phyloP scores from a whole-genome alignment of 176 grass and related monocot genomes.

The Miscanthus lutarioriparius region DNA sequence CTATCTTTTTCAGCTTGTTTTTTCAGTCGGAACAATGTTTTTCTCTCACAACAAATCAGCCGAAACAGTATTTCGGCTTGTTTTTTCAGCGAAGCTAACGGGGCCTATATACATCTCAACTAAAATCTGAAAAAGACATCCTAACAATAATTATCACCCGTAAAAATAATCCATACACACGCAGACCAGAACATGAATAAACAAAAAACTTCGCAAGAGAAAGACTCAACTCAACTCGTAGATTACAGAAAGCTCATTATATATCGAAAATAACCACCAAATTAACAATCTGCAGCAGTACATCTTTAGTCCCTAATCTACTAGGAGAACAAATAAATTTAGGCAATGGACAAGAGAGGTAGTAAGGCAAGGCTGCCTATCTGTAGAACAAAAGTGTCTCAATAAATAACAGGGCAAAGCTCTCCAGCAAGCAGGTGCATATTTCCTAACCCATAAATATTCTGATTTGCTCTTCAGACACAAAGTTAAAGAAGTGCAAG shows the following conservation, averaged over 20 bases:
- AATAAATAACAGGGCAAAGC: slow-evolving; percentile 51
- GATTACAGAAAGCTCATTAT: slow-evolving; percentile 56
- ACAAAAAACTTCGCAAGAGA: background rate
- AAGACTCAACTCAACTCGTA: background rate
- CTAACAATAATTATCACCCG: background rate
- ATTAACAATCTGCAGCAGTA: slow-evolving; percentile 40
- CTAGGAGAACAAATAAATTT: slow-evolving; percentile 56
- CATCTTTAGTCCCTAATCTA: slow-evolving; percentile 55
- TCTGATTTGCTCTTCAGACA: slow-evolving; percentile 38
- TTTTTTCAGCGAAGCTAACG: too few species aligned
- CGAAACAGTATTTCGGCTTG: too few species aligned
- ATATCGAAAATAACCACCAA: slow-evolving; percentile 45
- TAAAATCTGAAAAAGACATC: background rate
- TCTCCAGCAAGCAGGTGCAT: slow-evolving; percentile 35
- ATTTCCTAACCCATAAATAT: slow-evolving; percentile 42
- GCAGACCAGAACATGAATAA: background rate
- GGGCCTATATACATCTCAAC: background rate
- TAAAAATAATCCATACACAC: background rate
- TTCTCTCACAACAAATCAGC: too few species aligned
- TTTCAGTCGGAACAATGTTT: too few species aligned
- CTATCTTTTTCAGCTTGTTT: too few species aligned
- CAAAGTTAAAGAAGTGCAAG: slow-evolving; percentile 40
- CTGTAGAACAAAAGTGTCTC: slow-evolving; percentile 36
- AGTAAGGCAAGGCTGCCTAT: slow-evolving; percentile 27
- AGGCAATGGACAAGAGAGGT: slow-evolving; percentile 24